These are phyloP conservation scores for Neocucurbitaria cava DNA, from an alignment of 2,329 filamentous ascomycete species.

Conservation along the genomic window DNA sequence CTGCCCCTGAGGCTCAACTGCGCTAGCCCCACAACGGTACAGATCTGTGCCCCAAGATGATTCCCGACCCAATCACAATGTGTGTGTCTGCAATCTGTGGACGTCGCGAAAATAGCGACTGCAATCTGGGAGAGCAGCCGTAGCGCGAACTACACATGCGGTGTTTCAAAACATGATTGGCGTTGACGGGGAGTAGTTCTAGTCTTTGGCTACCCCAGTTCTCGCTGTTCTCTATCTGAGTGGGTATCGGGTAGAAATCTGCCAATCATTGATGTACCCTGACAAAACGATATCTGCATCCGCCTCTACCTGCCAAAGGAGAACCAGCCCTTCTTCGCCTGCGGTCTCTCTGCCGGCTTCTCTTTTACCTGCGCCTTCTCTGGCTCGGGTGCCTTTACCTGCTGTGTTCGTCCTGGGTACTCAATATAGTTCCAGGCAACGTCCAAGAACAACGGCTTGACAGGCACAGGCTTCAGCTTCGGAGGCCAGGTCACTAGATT, in stretches of 20 bases:
- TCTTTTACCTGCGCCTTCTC: conserved; percentile 33
- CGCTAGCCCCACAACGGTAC: conserved; percentile 34
- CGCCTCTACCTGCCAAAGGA: conserved; percentile 55
- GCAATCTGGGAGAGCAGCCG: conserved; percentile 12
- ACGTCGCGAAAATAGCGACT: conserved; percentile 19
- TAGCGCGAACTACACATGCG: conserved; percentile 16
- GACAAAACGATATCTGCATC: conserved; percentile 1
- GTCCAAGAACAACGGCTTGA: conserved; percentile 96
- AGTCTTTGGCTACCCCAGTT: conserved; percentile 2
- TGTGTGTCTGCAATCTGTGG: conserved; percentile 16
- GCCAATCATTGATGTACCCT: conserved; percentile 6
- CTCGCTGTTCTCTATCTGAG: not conserved
- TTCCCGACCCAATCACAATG: conserved; percentile 24
- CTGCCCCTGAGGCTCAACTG: conserved; percentile 31
- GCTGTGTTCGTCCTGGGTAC: conserved; percentile 72
- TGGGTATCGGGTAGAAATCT: not conserved
- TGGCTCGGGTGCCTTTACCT: conserved; percentile 37
- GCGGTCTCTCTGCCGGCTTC: conserved; percentile 44
- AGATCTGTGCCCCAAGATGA: conserved; percentile 13
- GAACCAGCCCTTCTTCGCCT: conserved; percentile 60
- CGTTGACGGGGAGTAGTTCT: not conserved
- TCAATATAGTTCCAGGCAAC: conserved; percentile 98
- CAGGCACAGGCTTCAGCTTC: conserved; percentile 79
- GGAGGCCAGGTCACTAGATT: conserved; percentile 90
- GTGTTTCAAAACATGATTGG: conserved; percentile 11